Evolutionary conservation across 2,329 filamentous ascomycete genomes (phyloP).

Genomic region (Thelonectria discophora): DNA sequence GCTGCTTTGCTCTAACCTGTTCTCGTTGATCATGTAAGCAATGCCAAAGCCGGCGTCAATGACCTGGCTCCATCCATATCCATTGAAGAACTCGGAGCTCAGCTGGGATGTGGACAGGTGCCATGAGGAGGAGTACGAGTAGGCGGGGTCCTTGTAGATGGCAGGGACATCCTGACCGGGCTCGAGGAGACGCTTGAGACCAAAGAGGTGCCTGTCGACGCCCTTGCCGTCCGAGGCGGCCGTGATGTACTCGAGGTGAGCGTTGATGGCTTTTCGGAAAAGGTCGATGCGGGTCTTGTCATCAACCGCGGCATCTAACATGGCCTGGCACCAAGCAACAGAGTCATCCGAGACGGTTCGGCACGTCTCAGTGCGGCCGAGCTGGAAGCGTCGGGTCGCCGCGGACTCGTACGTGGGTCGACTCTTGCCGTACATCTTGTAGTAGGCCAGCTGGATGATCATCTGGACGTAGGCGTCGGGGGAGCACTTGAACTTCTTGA

Average conservation of each 20-base stretch:
- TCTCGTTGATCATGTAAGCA: conserved; percentile 99
- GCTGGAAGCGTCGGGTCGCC: conserved; percentile 92
- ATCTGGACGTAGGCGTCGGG: conserved; percentile 98
- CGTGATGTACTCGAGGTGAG: conserved; percentile 89
- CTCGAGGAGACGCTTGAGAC: conserved; percentile 88
- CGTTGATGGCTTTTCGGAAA: conserved; percentile 82
- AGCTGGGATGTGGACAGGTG: conserved; percentile 89
- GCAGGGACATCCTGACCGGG: conserved; percentile 82
- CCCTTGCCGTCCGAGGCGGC: conserved; percentile 92
- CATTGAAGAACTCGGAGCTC: conserved; percentile 97
- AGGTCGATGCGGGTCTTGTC: conserved; percentile 74
- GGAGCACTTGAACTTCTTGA: conserved; percentile 99
- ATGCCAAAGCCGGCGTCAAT: conserved; percentile 96
- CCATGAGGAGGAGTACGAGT: conserved; percentile 85
- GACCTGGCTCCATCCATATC: conserved; percentile 98
- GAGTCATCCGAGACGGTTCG: conserved; percentile 90
- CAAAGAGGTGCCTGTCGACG: conserved; percentile 96
- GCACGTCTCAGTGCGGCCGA: conserved; percentile 95
- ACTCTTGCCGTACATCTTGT: conserved; percentile 99
- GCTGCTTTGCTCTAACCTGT: conserved; percentile 67
- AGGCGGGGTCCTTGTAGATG: conserved; percentile 89
- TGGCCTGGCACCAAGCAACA: conserved; percentile 88
- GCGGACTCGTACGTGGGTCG: conserved; percentile 98
- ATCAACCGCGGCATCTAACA: conserved; percentile 73
- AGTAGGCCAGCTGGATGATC: conserved; percentile 97